phyloP scores from a whole-genome alignment of 2,329 filamentous ascomycete species.

The Botryotinia calthae region DNA sequence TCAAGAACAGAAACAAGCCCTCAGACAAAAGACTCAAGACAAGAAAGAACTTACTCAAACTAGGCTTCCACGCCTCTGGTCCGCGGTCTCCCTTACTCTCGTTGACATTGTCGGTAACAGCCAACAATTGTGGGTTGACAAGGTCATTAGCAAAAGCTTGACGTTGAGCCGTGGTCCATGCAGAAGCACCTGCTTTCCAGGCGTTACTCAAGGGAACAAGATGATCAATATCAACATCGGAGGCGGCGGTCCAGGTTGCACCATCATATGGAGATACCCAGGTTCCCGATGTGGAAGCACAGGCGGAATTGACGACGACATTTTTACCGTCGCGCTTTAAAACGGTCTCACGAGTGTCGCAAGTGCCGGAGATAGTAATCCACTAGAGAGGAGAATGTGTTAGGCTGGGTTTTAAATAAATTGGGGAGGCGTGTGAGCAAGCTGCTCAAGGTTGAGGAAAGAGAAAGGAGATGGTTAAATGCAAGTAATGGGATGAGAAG shows the following conservation, averaged over 20 bases:
- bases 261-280: slow-evolving; percentile 77
- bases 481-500: background rate
- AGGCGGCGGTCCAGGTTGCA: slow-evolving; percentile 63
- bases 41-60: slow-evolving; percentile 37
- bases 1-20: background rate
- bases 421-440: background rate
- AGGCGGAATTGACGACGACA: slow-evolving; percentile 58
- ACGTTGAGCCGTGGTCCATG: slow-evolving; percentile 68
- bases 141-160: slow-evolving; percentile 75
- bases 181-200: slow-evolving; percentile 69
- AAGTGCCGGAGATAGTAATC: slow-evolving; percentile 59
- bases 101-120: slow-evolving; percentile 77
- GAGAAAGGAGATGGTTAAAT: slow-evolving; percentile 10
- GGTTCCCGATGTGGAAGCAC: slow-evolving; percentile 60
- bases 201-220: slow-evolving; percentile 78
- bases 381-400: slow-evolving; percentile 9
- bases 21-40: background rate
- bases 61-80: slow-evolving; percentile 71
- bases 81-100: slow-evolving; percentile 68
- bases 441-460: background rate
- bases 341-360: slow-evolving; percentile 72
- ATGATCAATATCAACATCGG: slow-evolving; percentile 79
- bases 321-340: slow-evolving; percentile 69
- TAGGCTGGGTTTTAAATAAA: background rate
- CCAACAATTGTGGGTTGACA: slow-evolving; percentile 70